These are phyloP conservation scores for Penicillium paneum DNA, from an alignment of 2,329 filamentous ascomycete species.

Conservation along the genomic window DNA sequence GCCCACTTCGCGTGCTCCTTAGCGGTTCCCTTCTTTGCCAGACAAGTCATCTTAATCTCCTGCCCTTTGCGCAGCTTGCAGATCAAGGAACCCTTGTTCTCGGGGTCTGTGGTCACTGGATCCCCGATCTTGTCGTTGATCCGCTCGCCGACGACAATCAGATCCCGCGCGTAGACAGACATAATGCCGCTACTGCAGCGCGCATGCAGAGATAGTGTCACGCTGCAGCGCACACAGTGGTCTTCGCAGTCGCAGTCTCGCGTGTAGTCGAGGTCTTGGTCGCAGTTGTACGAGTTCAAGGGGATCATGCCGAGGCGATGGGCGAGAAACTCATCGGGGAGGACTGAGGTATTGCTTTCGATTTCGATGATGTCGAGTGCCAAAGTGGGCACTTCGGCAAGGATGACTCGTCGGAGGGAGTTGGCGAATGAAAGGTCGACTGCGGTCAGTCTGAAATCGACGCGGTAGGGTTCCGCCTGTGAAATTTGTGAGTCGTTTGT, in stretches of 20 bases:
- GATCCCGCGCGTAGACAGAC: conserved; percentile 88
- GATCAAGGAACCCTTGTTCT: conserved; percentile 78
- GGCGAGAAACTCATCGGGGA: conserved; percentile 92
- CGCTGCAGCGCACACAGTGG: conserved; percentile 87
- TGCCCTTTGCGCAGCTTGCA: conserved; percentile 87
- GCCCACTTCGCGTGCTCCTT: conserved; percentile 99
- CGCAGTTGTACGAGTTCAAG: conserved; percentile 77
- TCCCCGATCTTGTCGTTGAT: conserved; percentile 72
- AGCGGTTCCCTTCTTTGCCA: conserved; percentile 96
- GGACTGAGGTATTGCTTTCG: conserved; percentile 87
- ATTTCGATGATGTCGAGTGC: conserved; percentile 95
- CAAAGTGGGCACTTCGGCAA: conserved; percentile 90
- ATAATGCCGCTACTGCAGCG: conserved; percentile 84
- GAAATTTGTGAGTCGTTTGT: neutral
- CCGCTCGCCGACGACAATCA: conserved; percentile 68
- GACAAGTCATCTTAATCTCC: conserved; percentile 83
- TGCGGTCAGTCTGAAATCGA: conserved; percentile 87
- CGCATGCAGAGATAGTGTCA: conserved; percentile 78
- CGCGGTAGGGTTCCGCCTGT: conserved; percentile 73
- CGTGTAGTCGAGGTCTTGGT: conserved; percentile 75
- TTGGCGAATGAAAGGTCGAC: conserved; percentile 92
- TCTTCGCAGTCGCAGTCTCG: conserved; percentile 96
- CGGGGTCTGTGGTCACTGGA: conserved; percentile 79
- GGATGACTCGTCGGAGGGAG: conserved; percentile 82
- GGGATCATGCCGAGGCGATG: conserved; percentile 90